Evolutionary conservation across 352 stramenopile genomes (phyloP).

Genomic region (Pythium vanterpoolii): DNA sequence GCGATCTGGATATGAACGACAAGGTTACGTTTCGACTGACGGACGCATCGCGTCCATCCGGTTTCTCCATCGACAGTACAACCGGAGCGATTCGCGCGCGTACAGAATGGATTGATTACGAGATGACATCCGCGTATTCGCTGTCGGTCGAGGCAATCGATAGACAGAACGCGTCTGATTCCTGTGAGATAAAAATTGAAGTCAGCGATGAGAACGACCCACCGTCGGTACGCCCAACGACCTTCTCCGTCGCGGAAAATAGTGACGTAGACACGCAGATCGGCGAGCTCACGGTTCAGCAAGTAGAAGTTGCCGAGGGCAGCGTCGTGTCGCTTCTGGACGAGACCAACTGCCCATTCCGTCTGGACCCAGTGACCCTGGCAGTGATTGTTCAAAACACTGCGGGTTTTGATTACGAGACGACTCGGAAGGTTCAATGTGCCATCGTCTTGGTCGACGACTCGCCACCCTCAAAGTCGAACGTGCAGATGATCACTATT

Average conservation of each 20-base stretch:
- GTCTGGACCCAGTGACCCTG: constrained; percentile 12
- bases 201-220: constrained; percentile 23
- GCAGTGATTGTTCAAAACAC: constrained; percentile 15
- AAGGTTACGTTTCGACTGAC: constrained; percentile 5
- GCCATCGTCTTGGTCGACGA: constrained; percentile 19
- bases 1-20: constrained; percentile 20
- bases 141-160: constrained; percentile 11
- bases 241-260: constrained; percentile 20
- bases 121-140: not conserved
- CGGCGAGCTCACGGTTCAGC: constrained; percentile 10
- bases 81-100: constrained; percentile 15
- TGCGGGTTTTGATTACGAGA: constrained; percentile 26
- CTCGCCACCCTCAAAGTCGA: not conserved
- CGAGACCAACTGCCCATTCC: constrained; percentile 22
- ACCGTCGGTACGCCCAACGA: not conserved
- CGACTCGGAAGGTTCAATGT: constrained; percentile 7
- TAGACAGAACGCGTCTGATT: constrained; percentile 1
- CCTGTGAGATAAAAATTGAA: not conserved
- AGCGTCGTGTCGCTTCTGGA: constrained; percentile 18
- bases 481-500: constrained; percentile 12
- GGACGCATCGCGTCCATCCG: constrained; percentile 7
- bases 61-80: constrained; percentile 13
- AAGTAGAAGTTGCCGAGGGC: constrained; percentile 13
- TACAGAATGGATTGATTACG: constrained; percentile 27
- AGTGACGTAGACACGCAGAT: constrained; percentile 12